Evolutionary conservation across 2,329 filamentous ascomycete genomes (phyloP).

Genomic region (Fusarium subtropicale): DNA sequence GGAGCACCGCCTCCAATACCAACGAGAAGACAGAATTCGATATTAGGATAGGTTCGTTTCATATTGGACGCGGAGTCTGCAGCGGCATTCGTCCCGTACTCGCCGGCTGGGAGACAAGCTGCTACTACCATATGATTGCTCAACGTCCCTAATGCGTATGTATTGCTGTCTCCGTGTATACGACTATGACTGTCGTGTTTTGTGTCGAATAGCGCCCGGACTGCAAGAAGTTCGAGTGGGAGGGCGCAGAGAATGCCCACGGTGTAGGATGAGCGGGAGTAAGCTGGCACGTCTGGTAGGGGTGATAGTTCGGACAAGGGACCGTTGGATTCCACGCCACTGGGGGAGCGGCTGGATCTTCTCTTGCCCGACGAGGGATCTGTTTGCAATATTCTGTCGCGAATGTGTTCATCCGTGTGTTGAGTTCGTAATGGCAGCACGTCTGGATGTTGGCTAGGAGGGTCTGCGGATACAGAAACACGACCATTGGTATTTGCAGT

Average conservation of each 20-base stretch:
- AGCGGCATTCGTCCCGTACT: neutral
- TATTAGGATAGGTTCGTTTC: neutral
- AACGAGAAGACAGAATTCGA: neutral
- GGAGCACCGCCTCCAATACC: neutral
- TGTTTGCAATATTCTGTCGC: fast-evolving
- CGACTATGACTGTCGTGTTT: fast-evolving
- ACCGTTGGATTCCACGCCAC: neutral
- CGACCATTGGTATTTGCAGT: fast-evolving
- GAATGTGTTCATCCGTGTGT: fast-evolving
- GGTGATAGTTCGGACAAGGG: neutral
- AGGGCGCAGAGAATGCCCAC: neutral
- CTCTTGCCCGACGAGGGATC: no score
- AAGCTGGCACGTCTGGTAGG: neutral
- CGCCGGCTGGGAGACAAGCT: neutral
- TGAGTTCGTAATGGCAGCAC: no score
- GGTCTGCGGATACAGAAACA: no score
- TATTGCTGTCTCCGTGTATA: neutral
- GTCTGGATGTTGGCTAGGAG: fast-evolving
- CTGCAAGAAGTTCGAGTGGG: neutral
- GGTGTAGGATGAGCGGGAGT: neutral
- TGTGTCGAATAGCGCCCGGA: neutral
- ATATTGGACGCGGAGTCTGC: neutral
- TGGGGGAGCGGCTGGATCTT: neutral
- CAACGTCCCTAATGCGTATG: neutral
- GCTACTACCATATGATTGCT: neutral